Conservation (phyloP, 1,139 yeast species). For the Debaryomycetaceae sp. region DNA sequence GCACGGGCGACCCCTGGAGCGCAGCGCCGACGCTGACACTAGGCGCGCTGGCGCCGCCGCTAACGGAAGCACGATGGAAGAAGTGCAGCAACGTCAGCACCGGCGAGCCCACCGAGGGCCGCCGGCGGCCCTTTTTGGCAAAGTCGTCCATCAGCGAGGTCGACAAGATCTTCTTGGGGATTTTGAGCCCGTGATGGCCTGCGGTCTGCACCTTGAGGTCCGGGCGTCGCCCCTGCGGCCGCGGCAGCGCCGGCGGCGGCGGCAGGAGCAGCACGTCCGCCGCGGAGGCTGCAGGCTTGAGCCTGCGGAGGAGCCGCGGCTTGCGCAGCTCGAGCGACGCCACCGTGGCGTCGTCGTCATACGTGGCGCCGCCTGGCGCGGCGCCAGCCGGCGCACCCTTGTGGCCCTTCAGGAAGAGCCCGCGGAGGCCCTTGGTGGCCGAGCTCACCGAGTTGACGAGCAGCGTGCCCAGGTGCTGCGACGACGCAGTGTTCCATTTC, state of each 20-base stretch:
- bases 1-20: not conserved
- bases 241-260: no score
- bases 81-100: conserved; percentile 32
- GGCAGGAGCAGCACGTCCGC: conserved; percentile 8
- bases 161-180: conserved; percentile 25
- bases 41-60: conserved; percentile 7
- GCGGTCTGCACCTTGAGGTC: conserved; percentile 27
- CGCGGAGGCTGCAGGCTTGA: conserved; percentile 12
- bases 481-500: conserved; percentile 30
- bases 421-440: conserved; percentile 11
- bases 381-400: no score
- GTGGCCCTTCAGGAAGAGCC: no score
- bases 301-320: no score
- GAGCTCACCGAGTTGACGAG: conserved; percentile 19
- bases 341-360: no score
- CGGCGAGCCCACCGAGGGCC: conserved; percentile 30
- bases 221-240: conserved; percentile 21
- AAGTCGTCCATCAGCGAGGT: conserved; percentile 11
- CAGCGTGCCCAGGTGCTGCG: conserved; percentile 18
- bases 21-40: conserved; percentile 1
- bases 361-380: no score
- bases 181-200: conserved; percentile 25
- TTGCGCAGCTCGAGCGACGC: no score
- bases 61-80: conserved; percentile 28
- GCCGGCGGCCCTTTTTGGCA: conserved; percentile 13